Conservation (phyloP, 306 rosid genomes). For the Cucurbita moschata region DNA sequence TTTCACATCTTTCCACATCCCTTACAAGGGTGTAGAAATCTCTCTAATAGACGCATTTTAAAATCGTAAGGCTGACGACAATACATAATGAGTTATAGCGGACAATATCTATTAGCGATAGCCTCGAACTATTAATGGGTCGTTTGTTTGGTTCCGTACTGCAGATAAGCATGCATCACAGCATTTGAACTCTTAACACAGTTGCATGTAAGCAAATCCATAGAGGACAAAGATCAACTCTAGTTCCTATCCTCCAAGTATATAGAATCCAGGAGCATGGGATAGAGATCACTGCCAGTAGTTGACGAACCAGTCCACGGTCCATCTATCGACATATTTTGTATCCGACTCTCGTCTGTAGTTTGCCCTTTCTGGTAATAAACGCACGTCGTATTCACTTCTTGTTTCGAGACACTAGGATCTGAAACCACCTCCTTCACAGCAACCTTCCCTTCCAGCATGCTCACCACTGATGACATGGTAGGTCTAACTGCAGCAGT, state of each 20-base stretch:
- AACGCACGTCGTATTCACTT: constrained; percentile 9
- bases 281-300: neutral
- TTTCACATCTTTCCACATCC: too few species aligned
- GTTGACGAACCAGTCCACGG: neutral
- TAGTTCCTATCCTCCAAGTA: neutral
- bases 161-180: neutral
- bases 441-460: constrained; percentile 24
- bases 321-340: neutral
- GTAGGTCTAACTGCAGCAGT: constrained; percentile 20
- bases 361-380: neutral
- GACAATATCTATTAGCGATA: too few species aligned
- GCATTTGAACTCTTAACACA: neutral
- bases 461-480: constrained; percentile 33
- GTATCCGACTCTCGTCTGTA: neutral
- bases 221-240: neutral
- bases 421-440: constrained; percentile 9
- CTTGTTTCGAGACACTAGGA: neutral
- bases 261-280: neutral
- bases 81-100: too few species aligned
- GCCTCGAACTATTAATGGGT: too few species aligned
- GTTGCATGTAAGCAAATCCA: neutral
- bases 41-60: too few species aligned
- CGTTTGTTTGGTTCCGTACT: too few species aligned
- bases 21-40: too few species aligned
- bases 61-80: too few species aligned